These are phyloP conservation scores for Somion occarium DNA, from an alignment of 1,284 basidiomycete genomes.

Conservation along the genomic window DNA sequence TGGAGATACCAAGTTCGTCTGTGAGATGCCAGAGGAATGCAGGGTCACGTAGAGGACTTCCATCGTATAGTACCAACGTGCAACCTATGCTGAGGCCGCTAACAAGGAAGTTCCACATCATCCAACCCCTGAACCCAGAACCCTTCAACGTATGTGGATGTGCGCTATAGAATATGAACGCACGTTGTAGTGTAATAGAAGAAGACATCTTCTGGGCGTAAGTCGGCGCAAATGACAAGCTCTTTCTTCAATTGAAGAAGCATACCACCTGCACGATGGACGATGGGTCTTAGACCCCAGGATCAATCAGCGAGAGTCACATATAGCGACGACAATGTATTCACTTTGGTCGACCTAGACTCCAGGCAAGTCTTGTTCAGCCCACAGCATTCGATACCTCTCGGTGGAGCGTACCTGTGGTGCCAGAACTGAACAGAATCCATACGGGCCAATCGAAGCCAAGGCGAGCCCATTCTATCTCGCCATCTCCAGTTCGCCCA, in stretches of 20 bases:
- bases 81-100: conserved; percentile 68
- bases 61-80: conserved; percentile 80
- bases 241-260: conserved; percentile 81
- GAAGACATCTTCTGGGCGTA: conserved; percentile 70
- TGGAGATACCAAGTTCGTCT: conserved; percentile 69
- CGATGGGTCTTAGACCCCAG: conserved; percentile 60
- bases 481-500: conserved; percentile 44
- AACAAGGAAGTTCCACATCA: conserved; percentile 85
- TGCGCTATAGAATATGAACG: conserved; percentile 27
- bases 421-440: conserved; percentile 86
- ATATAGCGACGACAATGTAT: conserved; percentile 16
- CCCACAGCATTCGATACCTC: neutral
- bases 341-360: conserved; percentile 50
- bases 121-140: conserved; percentile 60
- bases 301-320: neutral
- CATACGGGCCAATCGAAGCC: conserved; percentile 82
- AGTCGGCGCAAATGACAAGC: conserved; percentile 72
- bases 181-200: conserved; percentile 88
- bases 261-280: conserved; percentile 87
- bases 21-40: conserved; percentile 71
- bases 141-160: conserved; percentile 2
- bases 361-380: conserved; percentile 1
- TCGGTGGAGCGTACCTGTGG: conserved; percentile 52
- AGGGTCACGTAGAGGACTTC: conserved; percentile 74
- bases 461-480: conserved; percentile 55